Conservation (phyloP, 495 filamentous ascomycete genomes). For the Podospora pseudoanserina region DNA sequence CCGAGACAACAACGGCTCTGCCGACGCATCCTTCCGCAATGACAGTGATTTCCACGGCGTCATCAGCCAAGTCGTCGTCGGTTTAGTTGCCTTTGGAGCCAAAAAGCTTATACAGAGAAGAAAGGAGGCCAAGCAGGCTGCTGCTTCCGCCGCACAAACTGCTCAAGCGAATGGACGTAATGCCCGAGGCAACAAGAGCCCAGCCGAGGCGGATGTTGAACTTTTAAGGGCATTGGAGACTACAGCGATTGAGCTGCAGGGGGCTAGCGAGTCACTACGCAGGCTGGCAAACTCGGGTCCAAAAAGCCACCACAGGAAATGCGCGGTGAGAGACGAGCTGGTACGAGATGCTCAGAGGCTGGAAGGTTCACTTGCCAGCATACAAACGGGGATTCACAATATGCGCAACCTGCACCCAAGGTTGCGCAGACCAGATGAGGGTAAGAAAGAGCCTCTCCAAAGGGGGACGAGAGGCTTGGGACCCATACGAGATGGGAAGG, state of each 20-base stretch:
- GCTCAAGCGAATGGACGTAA: neutral
- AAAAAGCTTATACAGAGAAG: slow-evolving; percentile 21
- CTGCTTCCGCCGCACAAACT: slow-evolving; percentile 1
- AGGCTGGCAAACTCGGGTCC: slow-evolving; percentile 7
- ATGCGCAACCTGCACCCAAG: slow-evolving; percentile 30
- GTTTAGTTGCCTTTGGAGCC: slow-evolving; percentile 26
- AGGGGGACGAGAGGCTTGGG: neutral
- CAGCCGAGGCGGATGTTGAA: slow-evolving; percentile 11
- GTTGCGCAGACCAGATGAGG: neutral
- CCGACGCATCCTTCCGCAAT: neutral
- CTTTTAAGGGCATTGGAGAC: slow-evolving; percentile 24
- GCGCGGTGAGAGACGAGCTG: slow-evolving; percentile 22
- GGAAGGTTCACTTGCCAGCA: slow-evolving; percentile 14
- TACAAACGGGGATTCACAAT: slow-evolving; percentile 27
- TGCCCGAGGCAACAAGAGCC: neutral
- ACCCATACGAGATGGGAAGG: neutral
- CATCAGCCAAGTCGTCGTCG: slow-evolving; percentile 28
- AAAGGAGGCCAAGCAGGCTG: slow-evolving; percentile 16
- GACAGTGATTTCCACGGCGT: slow-evolving; percentile 26
- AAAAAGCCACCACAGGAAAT: slow-evolving; percentile 17
- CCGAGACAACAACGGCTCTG: neutral
- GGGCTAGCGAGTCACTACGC: slow-evolving; percentile 18
- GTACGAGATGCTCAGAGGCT: slow-evolving; percentile 23
- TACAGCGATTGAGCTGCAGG: slow-evolving; percentile 22
- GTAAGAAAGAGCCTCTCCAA: neutral